Evolutionary conservation across 2,329 filamentous ascomycete genomes (phyloP).

Genomic region (Fusarium longipes): DNA sequence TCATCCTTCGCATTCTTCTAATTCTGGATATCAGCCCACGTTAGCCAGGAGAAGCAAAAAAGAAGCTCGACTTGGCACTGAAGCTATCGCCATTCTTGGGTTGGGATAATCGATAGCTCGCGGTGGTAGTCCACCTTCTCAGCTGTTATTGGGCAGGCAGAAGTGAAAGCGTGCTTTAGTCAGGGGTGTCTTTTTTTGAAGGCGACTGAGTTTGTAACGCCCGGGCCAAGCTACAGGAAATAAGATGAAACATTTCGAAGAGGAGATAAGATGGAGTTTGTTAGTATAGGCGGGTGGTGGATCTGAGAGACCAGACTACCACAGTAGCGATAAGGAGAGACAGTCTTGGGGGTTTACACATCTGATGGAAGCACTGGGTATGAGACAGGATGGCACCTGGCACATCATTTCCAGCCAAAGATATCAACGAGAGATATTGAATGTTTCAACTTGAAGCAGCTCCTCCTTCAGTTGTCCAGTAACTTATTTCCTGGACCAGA

Average conservation of each 20-base stretch:
- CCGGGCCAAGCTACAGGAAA: slow-evolving; percentile 9
- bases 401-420: neutral
- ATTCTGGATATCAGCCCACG: slow-evolving; percentile 12
- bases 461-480: neutral
- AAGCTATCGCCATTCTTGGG: slow-evolving; percentile 31
- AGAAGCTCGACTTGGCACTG: slow-evolving; percentile 5
- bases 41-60: neutral
- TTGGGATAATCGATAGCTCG: slow-evolving; percentile 34
- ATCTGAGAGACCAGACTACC: neutral
- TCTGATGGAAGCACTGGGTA: neutral
- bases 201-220: slow-evolving; percentile 2
- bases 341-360: neutral
- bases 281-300: neutral
- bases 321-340: neutral
- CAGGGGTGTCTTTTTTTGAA: neutral
- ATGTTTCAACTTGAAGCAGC: neutral
- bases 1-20: slow-evolving; percentile 2
- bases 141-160: neutral
- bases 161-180: neutral
- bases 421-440: neutral
- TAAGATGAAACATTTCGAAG: slow-evolving; percentile 22
- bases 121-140: slow-evolving; percentile 1
- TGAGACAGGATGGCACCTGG: neutral
- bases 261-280: neutral
- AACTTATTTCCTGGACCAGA: slow-evolving; percentile 1